Evolutionary conservation across 352 stramenopile species (phyloP).

Genomic region (Phytophthora pinifolia): DNA sequence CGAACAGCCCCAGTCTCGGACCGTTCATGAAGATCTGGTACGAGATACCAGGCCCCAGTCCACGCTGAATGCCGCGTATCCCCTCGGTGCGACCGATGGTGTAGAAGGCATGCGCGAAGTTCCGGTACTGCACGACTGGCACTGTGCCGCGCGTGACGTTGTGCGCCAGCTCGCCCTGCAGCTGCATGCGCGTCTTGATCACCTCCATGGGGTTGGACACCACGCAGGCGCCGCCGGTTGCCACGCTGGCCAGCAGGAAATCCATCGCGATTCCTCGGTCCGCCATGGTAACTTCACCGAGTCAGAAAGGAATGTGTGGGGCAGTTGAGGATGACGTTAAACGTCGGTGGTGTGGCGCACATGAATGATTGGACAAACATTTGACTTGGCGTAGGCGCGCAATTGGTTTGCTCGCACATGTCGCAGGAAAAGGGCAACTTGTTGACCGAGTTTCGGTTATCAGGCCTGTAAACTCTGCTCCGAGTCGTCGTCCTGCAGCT

Average conservation of each 20-base stretch:
- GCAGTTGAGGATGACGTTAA: slow-evolving; percentile 3
- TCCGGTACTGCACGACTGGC: slow-evolving; percentile 71
- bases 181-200: slow-evolving; percentile 90
- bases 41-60: slow-evolving; percentile 70
- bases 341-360: slow-evolving; percentile 12
- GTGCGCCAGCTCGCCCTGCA: slow-evolving; percentile 79
- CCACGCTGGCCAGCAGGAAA: slow-evolving; percentile 64
- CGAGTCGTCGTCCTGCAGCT: slow-evolving; percentile 64
- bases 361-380: slow-evolving; percentile 17
- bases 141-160: slow-evolving; percentile 35
- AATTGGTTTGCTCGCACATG: slow-evolving; percentile 22
- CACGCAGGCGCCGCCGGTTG: slow-evolving; percentile 68
- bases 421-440: slow-evolving; percentile 22
- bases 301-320: slow-evolving; percentile 12
- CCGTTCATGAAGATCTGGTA: slow-evolving; percentile 88
- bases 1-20: slow-evolving; percentile 72
- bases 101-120: slow-evolving; percentile 86
- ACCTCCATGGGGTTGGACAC: slow-evolving; percentile 91
- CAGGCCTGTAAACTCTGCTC: slow-evolving; percentile 12
- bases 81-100: slow-evolving; percentile 80
- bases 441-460: background rate
- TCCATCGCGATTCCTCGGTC: slow-evolving; percentile 65
- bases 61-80: slow-evolving; percentile 75
- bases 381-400: background rate
- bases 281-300: slow-evolving; percentile 17